Percentiles rank a stretch among this genome's conserved stretches.
phyloP scores from a whole-genome alignment of 2,329 filamentous ascomycete genomes.

The Alternaria solani region DNA sequence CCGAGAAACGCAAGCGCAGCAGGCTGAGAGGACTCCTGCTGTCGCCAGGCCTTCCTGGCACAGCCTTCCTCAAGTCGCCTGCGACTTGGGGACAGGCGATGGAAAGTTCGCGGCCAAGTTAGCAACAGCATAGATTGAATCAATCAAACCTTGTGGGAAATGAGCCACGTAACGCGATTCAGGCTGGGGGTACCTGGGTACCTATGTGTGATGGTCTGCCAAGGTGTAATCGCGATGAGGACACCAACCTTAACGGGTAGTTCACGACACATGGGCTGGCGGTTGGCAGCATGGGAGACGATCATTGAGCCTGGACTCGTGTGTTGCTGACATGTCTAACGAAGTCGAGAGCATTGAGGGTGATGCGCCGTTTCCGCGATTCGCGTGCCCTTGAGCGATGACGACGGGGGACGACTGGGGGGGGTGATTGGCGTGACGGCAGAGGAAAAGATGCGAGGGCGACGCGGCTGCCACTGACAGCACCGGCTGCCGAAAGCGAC shows the following conservation, averaged over 20 bases:
- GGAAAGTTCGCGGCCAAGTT: conserved; percentile 18
- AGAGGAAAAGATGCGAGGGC: conserved; percentile 12
- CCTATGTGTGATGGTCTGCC: not conserved
- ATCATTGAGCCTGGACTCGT: conserved; percentile 20
- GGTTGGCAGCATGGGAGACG: conserved; percentile 5
- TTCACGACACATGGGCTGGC: conserved; percentile 15
- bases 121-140: conserved; percentile 17
- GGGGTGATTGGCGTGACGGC: conserved; percentile 25
- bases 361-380: conserved; percentile 20
- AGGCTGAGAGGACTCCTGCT: conserved; percentile 31
- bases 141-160: conserved; percentile 26
- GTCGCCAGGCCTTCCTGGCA: conserved; percentile 30
- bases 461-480: conserved; percentile 24
- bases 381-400: conserved; percentile 21
- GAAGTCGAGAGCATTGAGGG: conserved; percentile 17
- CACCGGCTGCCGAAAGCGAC: conserved; percentile 28
- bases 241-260: conserved; percentile 14
- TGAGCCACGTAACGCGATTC: conserved; percentile 9
- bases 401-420: conserved; percentile 22
- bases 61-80: conserved; percentile 22
- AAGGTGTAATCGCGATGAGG: conserved; percentile 5
- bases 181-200: not conserved
- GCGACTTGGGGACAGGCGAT: conserved; percentile 20
- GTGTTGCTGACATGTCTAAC: conserved; percentile 4
- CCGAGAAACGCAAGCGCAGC: conserved; percentile 31